Evolutionary conservation across 78 protist species (phyloP).

Genomic region (Bodo saltans): DNA sequence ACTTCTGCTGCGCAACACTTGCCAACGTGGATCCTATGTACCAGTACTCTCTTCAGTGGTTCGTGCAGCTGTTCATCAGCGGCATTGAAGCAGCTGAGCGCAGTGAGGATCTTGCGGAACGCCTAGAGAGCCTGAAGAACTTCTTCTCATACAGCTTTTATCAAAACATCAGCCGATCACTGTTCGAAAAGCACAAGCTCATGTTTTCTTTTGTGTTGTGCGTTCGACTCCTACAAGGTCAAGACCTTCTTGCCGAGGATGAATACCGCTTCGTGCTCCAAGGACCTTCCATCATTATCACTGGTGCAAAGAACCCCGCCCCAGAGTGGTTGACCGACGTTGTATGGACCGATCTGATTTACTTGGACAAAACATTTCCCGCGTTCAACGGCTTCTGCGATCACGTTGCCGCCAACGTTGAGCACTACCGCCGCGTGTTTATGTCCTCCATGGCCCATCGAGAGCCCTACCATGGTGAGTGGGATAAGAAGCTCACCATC

Average conservation of each 20-base stretch:
- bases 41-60: constrained; percentile 59
- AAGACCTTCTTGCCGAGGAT: constrained; percentile 3
- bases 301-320: constrained; percentile 67
- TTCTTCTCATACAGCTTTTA: constrained; percentile 43
- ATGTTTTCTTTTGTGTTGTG: constrained; percentile 51
- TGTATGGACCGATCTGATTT: constrained; percentile 62
- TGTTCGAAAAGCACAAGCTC: constrained; percentile 68
- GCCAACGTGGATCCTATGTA: constrained; percentile 55
- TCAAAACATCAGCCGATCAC: constrained; percentile 63
- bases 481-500: constrained; percentile 21
- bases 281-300: no score
- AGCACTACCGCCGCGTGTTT: constrained; percentile 26
- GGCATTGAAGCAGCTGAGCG: not conserved
- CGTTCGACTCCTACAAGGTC: constrained; percentile 46
- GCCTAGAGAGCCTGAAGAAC: constrained; percentile 17
- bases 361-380: constrained; percentile 33
- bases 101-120: not conserved
- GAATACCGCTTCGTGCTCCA: constrained; percentile 69
- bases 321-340: constrained; percentile 56
- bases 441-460: constrained; percentile 31
- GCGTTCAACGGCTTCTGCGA: constrained; percentile 32
- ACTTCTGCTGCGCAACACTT: constrained; percentile 28
- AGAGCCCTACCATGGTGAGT: constrained; percentile 39
- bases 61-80: constrained; percentile 25
- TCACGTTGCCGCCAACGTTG: not conserved